These are phyloP conservation scores for Paxillus rubicundulus DNA, from an alignment of 768 basidiomycete species.

Conservation along the genomic window DNA sequence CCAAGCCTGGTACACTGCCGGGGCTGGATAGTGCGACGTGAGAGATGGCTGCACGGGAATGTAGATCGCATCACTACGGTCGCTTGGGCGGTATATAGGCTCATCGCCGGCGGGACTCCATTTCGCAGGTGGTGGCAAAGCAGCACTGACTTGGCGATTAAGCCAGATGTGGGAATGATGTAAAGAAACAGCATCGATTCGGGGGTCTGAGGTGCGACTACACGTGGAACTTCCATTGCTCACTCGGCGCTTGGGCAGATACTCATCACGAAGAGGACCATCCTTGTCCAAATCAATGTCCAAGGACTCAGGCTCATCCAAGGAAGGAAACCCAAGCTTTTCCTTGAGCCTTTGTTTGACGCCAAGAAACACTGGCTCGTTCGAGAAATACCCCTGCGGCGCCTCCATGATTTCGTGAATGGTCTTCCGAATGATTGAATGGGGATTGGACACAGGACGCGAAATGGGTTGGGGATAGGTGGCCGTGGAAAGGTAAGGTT, in stretches of 20 bases:
- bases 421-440: constrained; percentile 62
- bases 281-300: constrained; percentile 84
- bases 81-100: constrained; percentile 57
- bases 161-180: constrained; percentile 9
- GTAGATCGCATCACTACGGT: constrained; percentile 55
- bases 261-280: constrained; percentile 79
- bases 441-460: constrained; percentile 70
- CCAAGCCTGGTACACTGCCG: constrained; percentile 32
- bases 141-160: constrained; percentile 24
- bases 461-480: constrained; percentile 72
- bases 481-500: constrained; percentile 58
- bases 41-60: constrained; percentile 59
- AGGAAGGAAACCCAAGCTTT: constrained; percentile 42
- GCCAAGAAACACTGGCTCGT: constrained; percentile 68
- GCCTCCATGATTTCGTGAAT: constrained; percentile 69
- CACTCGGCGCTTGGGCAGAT: constrained; percentile 65
- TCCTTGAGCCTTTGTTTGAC: constrained; percentile 63
- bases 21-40: constrained; percentile 33
- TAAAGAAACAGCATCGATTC: neutral
- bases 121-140: constrained; percentile 69
- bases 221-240: constrained; percentile 15
- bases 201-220: constrained; percentile 1
- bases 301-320: constrained; percentile 44
- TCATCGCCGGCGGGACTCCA: constrained; percentile 85
- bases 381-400: constrained; percentile 32